phyloP scores from a whole-genome alignment of 768 basidiomycete species.

The Termitomyces sp. region DNA sequence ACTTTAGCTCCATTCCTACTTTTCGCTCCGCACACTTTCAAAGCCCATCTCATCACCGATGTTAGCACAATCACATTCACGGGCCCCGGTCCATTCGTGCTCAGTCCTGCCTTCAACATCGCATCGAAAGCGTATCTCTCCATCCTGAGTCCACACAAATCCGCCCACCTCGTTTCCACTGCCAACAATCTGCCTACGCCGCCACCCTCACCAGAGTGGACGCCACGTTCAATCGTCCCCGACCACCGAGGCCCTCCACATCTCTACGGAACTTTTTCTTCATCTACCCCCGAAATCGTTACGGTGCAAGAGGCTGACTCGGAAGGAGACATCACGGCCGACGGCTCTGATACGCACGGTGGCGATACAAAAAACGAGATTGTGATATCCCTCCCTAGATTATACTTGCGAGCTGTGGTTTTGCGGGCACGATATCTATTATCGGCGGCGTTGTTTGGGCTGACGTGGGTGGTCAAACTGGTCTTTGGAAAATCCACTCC shows the following conservation, averaged over 20 bases:
- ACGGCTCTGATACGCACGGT: not conserved
- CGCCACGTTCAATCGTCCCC: conserved; percentile 5
- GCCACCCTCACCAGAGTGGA: conserved; percentile 29
- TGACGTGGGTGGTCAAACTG: not conserved
- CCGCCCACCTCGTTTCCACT: conserved; percentile 9
- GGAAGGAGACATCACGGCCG: not conserved
- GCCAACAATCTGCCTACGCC: conserved; percentile 27
- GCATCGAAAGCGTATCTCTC: conserved; percentile 21
- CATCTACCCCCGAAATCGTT: not conserved
- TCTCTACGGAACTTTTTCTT: not conserved
- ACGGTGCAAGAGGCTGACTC: not conserved
- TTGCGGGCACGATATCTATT: not conserved
- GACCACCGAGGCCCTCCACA: not conserved
- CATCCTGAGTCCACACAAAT: conserved; percentile 25
- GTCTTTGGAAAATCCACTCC: conserved; percentile 5
- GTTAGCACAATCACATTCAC: not conserved
- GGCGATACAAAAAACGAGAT: not conserved
- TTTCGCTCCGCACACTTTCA: conserved; percentile 10
- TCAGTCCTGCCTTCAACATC: conserved; percentile 22
- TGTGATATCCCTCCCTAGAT: not conserved
- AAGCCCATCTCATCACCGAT: conserved; percentile 10
- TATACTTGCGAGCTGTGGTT: not conserved
- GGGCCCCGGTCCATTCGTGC: conserved; percentile 14
- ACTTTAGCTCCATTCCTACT: conserved; percentile 10
- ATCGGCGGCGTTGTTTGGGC: not conserved